Percentiles rank a stretch among this genome's conserved stretches.
Evolutionary conservation across 352 stramenopile species (phyloP).

Genomic region (Phytophthora quininea): DNA sequence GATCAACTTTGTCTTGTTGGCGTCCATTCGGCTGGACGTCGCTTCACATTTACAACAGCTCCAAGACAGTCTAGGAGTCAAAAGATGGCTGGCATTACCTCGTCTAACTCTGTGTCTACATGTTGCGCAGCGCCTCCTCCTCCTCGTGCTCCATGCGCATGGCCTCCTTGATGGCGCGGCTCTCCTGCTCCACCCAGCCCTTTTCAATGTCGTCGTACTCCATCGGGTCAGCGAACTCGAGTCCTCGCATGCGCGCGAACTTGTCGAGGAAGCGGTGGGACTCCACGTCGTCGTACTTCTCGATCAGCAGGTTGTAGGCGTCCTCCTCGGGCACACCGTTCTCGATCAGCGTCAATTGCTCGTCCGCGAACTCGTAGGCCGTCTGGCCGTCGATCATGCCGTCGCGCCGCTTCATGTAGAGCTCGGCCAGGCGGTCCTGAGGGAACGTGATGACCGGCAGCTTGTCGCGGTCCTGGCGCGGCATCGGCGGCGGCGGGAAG

Average conservation of each 20-base stretch:
- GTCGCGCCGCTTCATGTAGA: constrained; percentile 81
- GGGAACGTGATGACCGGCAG: constrained; percentile 83
- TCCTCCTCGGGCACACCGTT: constrained; percentile 81
- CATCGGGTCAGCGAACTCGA: constrained; percentile 74
- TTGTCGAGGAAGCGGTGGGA: constrained; percentile 84
- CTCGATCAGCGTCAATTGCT: constrained; percentile 87
- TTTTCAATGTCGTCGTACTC: constrained; percentile 86
- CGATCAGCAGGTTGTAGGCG: constrained; percentile 77
- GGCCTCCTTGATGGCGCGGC: constrained; percentile 80
- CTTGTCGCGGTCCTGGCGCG: constrained; percentile 76
- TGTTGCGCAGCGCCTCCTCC: constrained; percentile 46
- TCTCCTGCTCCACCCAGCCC: constrained; percentile 83
- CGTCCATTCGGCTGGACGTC: background rate
- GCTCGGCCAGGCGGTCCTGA: constrained; percentile 81
- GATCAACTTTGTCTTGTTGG: constrained; percentile 36
- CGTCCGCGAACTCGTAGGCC: constrained; percentile 87
- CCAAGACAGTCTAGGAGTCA: no score
- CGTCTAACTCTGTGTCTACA: background rate
- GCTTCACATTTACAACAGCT: no score
- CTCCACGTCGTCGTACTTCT: constrained; percentile 88
- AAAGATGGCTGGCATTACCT: no score
- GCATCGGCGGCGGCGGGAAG: constrained; percentile 75
- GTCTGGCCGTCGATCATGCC: constrained; percentile 79
- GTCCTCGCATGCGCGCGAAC: constrained; percentile 79
- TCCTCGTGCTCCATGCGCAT: constrained; percentile 88